Base-by-base conservation (phyloP, 805 yeast genomes). In the Candida alai region DNA sequence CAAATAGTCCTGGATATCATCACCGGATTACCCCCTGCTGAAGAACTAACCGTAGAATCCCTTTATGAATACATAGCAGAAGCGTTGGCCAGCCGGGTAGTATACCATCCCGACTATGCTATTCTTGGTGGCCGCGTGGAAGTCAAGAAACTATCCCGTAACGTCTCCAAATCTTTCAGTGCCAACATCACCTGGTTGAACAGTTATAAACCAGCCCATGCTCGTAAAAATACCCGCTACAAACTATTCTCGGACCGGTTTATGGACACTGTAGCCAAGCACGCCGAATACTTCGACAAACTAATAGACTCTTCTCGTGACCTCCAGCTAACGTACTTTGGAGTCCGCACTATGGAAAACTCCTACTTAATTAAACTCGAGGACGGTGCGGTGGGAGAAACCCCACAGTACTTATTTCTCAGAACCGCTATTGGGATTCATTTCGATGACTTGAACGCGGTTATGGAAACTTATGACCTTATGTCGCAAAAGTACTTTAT, bases 361-460 rank as follows among this genome's bases (percentile, higher is more conserved):
- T 82, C 96, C 2, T 90, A 90, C 54, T 62, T 90, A 33, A 63
- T 90, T 30, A 74, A 78, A 48, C 62, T 78, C 10, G 40, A 52
- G 40, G 45, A 43, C 3, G n/a, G n/a, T n/a, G 62, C 78, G 38
- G 74, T 81, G n/a, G 82, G 82, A 31, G 98, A 90, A 65, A 83
- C 95, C 30, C 96, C 97, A 3, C 97, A 90, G 60, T 94, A 74
- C 53, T 58, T 90, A 69, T 74, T 87, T 43, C 76, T 90, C 83
- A 76, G 98, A 55, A 97, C 90, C 9, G 80, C 97, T 12, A 63
- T 90, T 13, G 97, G 97, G 25, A 86, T 90, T 36, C 97, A 90
- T 52, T 84, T 83, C 24, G 62, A 63, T 28, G 74, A 84, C 53
- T 60, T 86, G 15, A 73, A 71, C 25, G 65, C 68, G 12, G 95